Base-by-base conservation (phyloP, 2,329 filamentous ascomycete species). In the Paracoccidioides lutzii region DNA sequence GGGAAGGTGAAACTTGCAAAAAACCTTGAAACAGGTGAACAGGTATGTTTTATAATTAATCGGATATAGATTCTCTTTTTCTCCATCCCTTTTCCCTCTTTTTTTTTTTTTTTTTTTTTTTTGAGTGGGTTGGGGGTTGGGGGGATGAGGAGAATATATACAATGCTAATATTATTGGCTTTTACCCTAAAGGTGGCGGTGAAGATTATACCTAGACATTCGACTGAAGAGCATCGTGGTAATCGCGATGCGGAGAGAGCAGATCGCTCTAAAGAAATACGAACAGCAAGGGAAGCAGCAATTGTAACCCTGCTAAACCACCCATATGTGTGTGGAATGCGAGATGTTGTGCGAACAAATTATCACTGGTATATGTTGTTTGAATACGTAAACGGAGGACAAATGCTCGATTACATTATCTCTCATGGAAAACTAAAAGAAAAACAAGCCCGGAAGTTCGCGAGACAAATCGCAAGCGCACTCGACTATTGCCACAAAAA, bases 351-450 rank as follows among this genome's bases (percentile, higher is more conserved):
- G 56, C 85, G 90, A 57, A 97, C 93, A 52, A 91, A 93, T 66
- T 93, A 96, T 69, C 93, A 98, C 72, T 98, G 93, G 93, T 98
- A 98, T 73, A 98, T 98, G 93, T 83, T 98, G 53, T 98, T 95
- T 67, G 93, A 98, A 74, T 96, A 93, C 70, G 93, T 98, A 71
- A 96, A 98, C 67, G 93, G 93, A 50, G 93, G 93, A 15, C 93
- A 98, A 74, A 97, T 98, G 93, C 83, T 98, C 59, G 93, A 98
- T 75, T 98, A 97, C 73, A 98, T 98, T 70, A 98, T 98, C 68
- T 96, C 90, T 3, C 93, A 98, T 67, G 93, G 91, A 57, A 88
- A 94, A 66, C 77, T 98, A 60, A 97, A 97, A 77, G 93, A 98
- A 75, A 97, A 97, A 73, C 91, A 95, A 72, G 93, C 93, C 7